Percentiles rank a stretch among this genome's conserved stretches.
These are phyloP conservation scores for Gossypium ekmanianum DNA, from an alignment of 345 rosid genomes.

Conservation along the genomic window DNA sequence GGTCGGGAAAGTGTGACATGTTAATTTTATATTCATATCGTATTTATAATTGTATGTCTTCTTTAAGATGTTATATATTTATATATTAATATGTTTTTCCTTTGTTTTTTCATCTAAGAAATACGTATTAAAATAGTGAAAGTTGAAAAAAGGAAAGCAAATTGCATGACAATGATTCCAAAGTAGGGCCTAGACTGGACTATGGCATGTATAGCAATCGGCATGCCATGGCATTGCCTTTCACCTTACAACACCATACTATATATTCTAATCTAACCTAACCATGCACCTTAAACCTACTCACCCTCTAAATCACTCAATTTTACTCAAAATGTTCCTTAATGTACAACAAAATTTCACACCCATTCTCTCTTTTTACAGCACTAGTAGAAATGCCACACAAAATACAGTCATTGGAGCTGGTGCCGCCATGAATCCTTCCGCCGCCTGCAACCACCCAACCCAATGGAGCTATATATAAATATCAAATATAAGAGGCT, in stretches of 20 bases:
- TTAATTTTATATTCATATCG: no score
- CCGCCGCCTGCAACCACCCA: constrained; percentile 40
- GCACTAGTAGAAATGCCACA: constrained; percentile 22
- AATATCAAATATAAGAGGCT: no score
- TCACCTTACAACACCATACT: not conserved
- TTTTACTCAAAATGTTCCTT: not conserved
- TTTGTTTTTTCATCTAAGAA: not conserved
- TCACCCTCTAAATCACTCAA: constrained; percentile 23
- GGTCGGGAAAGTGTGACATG: not conserved
- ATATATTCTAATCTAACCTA: not conserved
- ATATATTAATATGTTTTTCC: no score
- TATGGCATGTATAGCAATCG: constrained; percentile 1
- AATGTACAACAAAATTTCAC: constrained; percentile 14
- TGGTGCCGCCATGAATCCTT: constrained; percentile 27
- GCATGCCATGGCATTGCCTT: not conserved
- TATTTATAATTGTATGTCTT: no score
- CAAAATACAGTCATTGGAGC: constrained; percentile 26
- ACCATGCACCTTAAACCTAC: constrained; percentile 31
- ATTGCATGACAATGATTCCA: constrained; percentile 22
- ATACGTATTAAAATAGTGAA: no score
- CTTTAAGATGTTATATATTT: no score
- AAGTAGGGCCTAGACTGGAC: constrained; percentile 1
- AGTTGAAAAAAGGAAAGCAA: not conserved
- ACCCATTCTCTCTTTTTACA: constrained; percentile 1
- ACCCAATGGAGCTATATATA: not conserved